phyloP scores from a whole-genome alignment of 805 yeast species.

The Kazachstania africana region DNA sequence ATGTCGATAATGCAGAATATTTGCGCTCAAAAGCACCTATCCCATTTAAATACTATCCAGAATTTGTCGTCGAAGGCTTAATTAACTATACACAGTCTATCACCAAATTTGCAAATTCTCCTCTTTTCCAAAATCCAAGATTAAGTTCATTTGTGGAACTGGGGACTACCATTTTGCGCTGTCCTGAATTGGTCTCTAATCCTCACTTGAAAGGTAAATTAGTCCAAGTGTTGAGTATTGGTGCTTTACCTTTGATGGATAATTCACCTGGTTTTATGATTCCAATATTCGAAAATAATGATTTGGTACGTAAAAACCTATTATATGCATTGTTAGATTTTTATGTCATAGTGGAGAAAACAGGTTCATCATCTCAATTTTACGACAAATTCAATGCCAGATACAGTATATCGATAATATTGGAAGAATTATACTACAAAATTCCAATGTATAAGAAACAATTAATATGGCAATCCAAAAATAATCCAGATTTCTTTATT shows the following conservation, averaged over 20 bases:
- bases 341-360: slow-evolving; percentile 89
- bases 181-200: slow-evolving; percentile 76
- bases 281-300: slow-evolving; percentile 50
- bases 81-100: slow-evolving; percentile 59
- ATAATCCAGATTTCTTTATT: slow-evolving; percentile 74
- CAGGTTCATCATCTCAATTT: slow-evolving; percentile 90
- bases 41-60: slow-evolving; percentile 80
- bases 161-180: slow-evolving; percentile 62
- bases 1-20: slow-evolving; percentile 65
- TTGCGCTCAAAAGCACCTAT: slow-evolving; percentile 52
- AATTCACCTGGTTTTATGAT: slow-evolving; percentile 63
- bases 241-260: slow-evolving; percentile 48
- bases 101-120: slow-evolving; percentile 42
- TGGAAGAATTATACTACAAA: slow-evolving; percentile 70
- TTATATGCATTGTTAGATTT: slow-evolving; percentile 78
- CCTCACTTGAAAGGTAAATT: slow-evolving; percentile 86
- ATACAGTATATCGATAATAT: slow-evolving; percentile 70
- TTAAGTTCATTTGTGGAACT: slow-evolving; percentile 54
- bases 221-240: slow-evolving; percentile 69
- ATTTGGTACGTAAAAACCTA: slow-evolving; percentile 50
- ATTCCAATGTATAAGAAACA: slow-evolving; percentile 56
- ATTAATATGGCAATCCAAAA: slow-evolving; percentile 52
- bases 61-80: slow-evolving; percentile 72
- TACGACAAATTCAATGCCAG: slow-evolving; percentile 92
- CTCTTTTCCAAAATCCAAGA: slow-evolving; percentile 43